Percentiles rank a stretch among this genome's conserved stretches.
These are phyloP conservation scores for Aspergillus funiculosus DNA, from an alignment of 495 filamentous ascomycete species.

Conservation along the genomic window DNA sequence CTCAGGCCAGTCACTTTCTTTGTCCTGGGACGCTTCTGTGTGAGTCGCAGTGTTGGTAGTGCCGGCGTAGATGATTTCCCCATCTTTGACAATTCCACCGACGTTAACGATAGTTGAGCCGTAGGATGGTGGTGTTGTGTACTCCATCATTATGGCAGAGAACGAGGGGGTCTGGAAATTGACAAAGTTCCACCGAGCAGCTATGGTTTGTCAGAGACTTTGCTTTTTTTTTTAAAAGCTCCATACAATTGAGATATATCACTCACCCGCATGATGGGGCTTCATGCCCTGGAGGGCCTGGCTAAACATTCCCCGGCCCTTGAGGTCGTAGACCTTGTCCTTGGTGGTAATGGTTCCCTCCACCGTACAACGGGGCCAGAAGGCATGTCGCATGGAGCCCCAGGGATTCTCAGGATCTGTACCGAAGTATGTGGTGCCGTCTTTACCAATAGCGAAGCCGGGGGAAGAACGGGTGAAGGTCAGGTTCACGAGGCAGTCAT, in stretches of 20 bases:
- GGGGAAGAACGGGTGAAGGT: constrained; percentile 70
- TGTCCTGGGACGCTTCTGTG: constrained; percentile 59
- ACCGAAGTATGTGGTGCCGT: constrained; percentile 79
- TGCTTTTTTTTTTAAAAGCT: constrained; percentile 6
- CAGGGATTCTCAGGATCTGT: constrained; percentile 80
- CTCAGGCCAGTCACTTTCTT: constrained; percentile 82
- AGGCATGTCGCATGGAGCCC: constrained; percentile 84
- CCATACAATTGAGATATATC: not conserved
- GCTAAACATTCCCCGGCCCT: constrained; percentile 68
- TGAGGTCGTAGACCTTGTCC: constrained; percentile 75
- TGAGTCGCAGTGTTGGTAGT: constrained; percentile 57
- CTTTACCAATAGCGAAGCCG: constrained; percentile 78
- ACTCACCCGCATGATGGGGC: constrained; percentile 83
- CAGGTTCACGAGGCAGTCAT: constrained; percentile 71
- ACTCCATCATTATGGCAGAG: constrained; percentile 93
- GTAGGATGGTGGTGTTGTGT: constrained; percentile 90
- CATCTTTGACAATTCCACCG: constrained; percentile 73
- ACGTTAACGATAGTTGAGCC: constrained; percentile 83
- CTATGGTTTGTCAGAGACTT: constrained; percentile 33
- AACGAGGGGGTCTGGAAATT: constrained; percentile 84
- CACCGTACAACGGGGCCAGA: constrained; percentile 82
- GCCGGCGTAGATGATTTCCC: constrained; percentile 70
- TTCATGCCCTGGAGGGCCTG: constrained; percentile 97
- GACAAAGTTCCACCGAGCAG: constrained; percentile 87
- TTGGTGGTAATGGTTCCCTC: constrained; percentile 82